phyloP scores from a whole-genome alignment of 768 basidiomycete species.

The Cystobasidium onofrii region DNA sequence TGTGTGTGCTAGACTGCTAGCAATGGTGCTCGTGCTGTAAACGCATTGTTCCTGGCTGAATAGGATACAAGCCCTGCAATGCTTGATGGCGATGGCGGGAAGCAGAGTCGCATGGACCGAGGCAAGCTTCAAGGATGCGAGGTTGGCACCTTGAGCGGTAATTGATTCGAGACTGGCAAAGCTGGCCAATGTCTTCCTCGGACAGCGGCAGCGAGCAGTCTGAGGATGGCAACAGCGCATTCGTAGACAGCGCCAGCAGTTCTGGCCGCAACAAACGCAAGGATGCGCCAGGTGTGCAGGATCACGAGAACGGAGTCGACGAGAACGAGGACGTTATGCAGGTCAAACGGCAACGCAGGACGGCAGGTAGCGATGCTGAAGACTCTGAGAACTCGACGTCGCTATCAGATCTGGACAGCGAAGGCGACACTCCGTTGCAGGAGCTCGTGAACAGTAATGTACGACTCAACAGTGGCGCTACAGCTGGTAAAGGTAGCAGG shows the following conservation, averaged over 20 bases:
- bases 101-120: neutral
- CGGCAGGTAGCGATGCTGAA: neutral
- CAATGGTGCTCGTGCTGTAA: neutral
- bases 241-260: neutral
- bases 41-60: neutral
- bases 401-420: conserved; percentile 12
- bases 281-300: neutral
- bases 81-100: neutral
- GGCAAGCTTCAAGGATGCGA: neutral
- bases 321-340: neutral
- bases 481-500: conserved; percentile 4
- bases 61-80: neutral
- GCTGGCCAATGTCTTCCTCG: conserved; percentile 5
- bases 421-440: neutral
- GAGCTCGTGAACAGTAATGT: neutral
- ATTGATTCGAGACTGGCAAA: neutral
- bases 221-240: neutral
- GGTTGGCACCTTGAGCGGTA: neutral
- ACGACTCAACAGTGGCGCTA: neutral
- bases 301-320: neutral
- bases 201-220: conserved; percentile 15
- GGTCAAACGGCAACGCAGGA: neutral
- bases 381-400: neutral
- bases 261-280: neutral
- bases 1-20: neutral